Evolutionary conservation across 2,329 filamentous ascomycete genomes (phyloP), one percentile per base, ranked within the genome.

Genomic region (Aspergillus sergii): DNA sequence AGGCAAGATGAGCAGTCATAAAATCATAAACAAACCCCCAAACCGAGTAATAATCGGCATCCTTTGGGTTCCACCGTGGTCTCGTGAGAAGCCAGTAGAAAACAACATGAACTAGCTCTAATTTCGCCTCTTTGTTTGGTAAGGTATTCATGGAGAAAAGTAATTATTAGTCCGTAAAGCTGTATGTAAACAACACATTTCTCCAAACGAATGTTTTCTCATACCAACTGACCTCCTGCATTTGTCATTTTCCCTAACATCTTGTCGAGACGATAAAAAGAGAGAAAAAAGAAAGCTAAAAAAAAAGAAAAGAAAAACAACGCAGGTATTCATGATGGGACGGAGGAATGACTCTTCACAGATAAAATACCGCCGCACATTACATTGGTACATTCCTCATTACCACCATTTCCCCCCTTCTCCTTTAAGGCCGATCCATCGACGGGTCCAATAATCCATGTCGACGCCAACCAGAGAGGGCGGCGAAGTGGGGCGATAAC

Each of bases 401-500:
- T 51, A 59, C 58, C 30, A 43, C 36, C 58, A 59, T 28, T 51
- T 51, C 21, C 48, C 60, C 56, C 60, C 51, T 56, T 60, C 39
- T 43, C 28, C 55, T 36, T 26, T 36, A 36, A 54, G 36, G 55
- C 60, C 43, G 55, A 57, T 45, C 60, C 56, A 16, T 36, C 30
- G 34, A 58, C 23, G 56, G 51, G 51, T 51, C 60, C 55, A 62
- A 62, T 54, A 57, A 58, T 30, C 59, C 59, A 58, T 21, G 34
- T 28, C 58, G 19, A 46, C 32, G 39, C 39, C 48, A 58, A 57
- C 56, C 60, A 61, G 48, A 53, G 61, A 65, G 59, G 50, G 63
- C 62, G 62, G 62, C 34, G 59, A 60, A 50, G 65, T 64, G 68
- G 68, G 65, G 67, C 67, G 62, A 69, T 70, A 68, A 69, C 66